Base-by-base conservation (phyloP, 1,284 basidiomycete genomes). In the Trametes pubescens region DNA sequence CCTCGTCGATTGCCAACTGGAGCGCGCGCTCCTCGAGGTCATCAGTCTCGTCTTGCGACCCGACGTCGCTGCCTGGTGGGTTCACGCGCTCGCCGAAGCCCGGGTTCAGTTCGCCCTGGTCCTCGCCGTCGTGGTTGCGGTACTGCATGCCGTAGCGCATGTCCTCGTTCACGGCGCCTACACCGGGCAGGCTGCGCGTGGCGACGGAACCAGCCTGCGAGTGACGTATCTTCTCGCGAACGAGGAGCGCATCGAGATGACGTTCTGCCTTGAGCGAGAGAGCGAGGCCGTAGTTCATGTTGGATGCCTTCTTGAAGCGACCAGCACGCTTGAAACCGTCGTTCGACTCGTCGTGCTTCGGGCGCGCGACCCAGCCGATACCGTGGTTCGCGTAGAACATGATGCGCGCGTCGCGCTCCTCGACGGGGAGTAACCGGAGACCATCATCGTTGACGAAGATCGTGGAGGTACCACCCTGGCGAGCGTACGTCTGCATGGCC, bases 221-320 rank as follows among this genome's bases (percentile, higher is more conserved):
- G 61, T 61, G 51, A 57, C 68, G 56, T 35, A 67, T 63, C 44
- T 77, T 74, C 59, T 74, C 74, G 52, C 79, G 72, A 32, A 67
- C 78, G 56, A 80, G 77, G 7, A 81, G 73, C 22, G 75, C 75
- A 57, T 78, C 77, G 75, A 94, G 84, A 70, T 92, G 86, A 73
- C 87, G 86, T 77, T 96, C 93, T 71, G 92, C 83, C 65, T 86
- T 85, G 47, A 94, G 77, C 18, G 90, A 92, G 7, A 95, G 81
- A 49, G 81, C 80, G 35, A 93, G 84, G 2, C 85, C 92, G 74
- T 93, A 94, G 77, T 96, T 96, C 90, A 95, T 92, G 77, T 96
- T 95, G 0, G 88, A 90, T 0, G 92, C 93, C 77, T 95, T 95
- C 83, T 95, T 95, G 83, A 95, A 95, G 34, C 92, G 87, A 65